These are phyloP conservation scores for Colletotrichum sp. DNA, from an alignment of 2,329 filamentous ascomycete genomes.

Conservation along the genomic window DNA sequence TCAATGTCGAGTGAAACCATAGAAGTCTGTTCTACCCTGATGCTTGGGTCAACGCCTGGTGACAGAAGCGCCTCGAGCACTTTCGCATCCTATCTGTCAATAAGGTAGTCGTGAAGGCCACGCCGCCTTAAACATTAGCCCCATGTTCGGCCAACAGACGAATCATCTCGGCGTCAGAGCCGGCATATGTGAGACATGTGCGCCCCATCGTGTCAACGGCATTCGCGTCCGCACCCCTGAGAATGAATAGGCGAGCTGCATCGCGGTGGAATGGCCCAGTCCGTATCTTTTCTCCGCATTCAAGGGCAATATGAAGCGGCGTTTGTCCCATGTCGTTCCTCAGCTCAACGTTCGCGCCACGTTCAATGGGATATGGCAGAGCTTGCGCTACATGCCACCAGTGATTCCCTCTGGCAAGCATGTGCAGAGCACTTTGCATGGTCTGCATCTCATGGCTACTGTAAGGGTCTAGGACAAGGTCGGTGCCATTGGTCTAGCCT, in stretches of 20 bases:
- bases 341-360: neutral
- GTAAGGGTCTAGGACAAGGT: too few relatives aligned
- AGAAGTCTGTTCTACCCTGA: neutral
- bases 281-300: neutral
- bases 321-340: neutral
- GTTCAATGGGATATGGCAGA: conserved; percentile 9
- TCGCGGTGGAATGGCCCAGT: neutral
- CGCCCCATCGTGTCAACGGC: neutral
- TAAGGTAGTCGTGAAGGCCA: conserved; percentile 18
- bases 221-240: conserved; percentile 5
- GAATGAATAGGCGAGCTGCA: conserved; percentile 5
- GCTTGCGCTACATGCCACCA: conserved; percentile 22
- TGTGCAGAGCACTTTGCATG: neutral
- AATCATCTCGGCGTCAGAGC: neutral
- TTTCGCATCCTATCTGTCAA: conserved; percentile 4
- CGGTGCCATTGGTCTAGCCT: too few relatives aligned
- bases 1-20: too few relatives aligned
- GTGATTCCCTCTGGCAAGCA: neutral
- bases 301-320: conserved; percentile 15
- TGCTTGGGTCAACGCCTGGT: conserved; percentile 22
- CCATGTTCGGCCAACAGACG: conserved; percentile 2
- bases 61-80: neutral
- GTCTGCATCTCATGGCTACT: too few relatives aligned
- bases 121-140: conserved; percentile 9
- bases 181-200: conserved; percentile 13